Conservation (phyloP, 345 rosid species). For the Rhodamnia rubescens region DNA sequence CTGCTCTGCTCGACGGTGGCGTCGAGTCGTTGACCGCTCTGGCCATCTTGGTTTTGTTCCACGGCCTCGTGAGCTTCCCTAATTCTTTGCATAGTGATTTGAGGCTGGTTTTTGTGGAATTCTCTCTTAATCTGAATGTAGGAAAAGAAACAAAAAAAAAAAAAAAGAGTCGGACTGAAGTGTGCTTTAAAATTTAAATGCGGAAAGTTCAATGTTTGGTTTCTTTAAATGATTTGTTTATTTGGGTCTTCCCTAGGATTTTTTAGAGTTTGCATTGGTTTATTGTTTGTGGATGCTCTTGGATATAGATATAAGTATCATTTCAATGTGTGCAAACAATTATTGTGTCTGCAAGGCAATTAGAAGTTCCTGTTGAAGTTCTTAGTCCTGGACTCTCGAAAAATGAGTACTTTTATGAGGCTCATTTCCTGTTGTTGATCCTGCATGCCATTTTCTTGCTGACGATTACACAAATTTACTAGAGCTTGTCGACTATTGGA, state of each 20-base stretch:
- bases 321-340: neutral
- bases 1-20: constrained; percentile 59
- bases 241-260: neutral
- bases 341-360: neutral
- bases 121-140: neutral
- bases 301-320: neutral
- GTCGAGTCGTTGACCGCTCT: constrained; percentile 47
- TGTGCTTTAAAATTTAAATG: neutral
- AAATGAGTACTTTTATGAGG: neutral
- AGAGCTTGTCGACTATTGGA: neutral
- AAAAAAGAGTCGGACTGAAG: neutral
- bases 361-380: neutral
- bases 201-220: neutral
- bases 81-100: neutral
- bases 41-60: constrained; percentile 58
- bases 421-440: neutral
- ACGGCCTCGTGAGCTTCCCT: constrained; percentile 41
- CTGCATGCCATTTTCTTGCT: neutral
- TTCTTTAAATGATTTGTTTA: neutral
- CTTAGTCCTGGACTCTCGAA: neutral
- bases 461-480: neutral
- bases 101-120: neutral
- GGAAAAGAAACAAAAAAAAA: neutral
- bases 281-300: neutral
- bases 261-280: neutral